A percentile compares a stretch with the other conserved stretches of the same genome.
Evolutionary conservation across 352 stramenopile species (phyloP).

Genomic region (Phytophthora hibernalis): DNA sequence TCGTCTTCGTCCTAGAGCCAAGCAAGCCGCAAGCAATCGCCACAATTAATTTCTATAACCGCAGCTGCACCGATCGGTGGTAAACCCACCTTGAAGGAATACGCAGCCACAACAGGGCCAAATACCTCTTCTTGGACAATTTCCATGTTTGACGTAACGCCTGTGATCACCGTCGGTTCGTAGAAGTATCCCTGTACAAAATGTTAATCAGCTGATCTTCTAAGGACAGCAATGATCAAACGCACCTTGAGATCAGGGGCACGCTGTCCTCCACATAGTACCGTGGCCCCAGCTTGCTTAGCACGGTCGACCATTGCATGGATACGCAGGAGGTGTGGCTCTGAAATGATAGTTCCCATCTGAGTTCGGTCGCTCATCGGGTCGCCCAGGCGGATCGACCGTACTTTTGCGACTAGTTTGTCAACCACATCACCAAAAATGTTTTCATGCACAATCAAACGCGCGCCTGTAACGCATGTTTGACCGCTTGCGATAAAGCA

Average conservation of each 20-base stretch:
- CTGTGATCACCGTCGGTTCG: conserved; percentile 91
- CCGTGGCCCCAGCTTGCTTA: conserved; percentile 76
- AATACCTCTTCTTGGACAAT: conserved; percentile 92
- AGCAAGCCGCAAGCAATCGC: background rate
- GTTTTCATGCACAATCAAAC: conserved; percentile 85
- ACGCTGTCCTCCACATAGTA: conserved; percentile 74
- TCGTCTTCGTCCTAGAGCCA: conserved; percentile 70
- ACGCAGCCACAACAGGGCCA: conserved; percentile 74
- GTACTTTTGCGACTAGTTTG: conserved; percentile 58
- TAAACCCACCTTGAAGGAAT: conserved; percentile 43
- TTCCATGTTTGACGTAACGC: conserved; percentile 68
- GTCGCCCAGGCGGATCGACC: conserved; percentile 62
- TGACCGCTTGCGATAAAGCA: conserved; percentile 81
- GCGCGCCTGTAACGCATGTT: conserved; percentile 81
- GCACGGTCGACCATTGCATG: conserved; percentile 82
- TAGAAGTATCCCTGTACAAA: conserved; percentile 87
- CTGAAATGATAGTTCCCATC: conserved; percentile 77
- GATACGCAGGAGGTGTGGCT: conserved; percentile 66
- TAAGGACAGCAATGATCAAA: background rate
- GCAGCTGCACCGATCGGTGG: background rate
- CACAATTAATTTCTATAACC: conserved; percentile 30
- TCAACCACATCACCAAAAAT: conserved; percentile 82
- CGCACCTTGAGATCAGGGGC: conserved; percentile 43
- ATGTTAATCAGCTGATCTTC: background rate
- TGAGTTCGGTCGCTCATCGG: conserved; percentile 56